Conservation (phyloP, 2,329 filamentous ascomycete genomes). For the Colletotrichum sp. region DNA sequence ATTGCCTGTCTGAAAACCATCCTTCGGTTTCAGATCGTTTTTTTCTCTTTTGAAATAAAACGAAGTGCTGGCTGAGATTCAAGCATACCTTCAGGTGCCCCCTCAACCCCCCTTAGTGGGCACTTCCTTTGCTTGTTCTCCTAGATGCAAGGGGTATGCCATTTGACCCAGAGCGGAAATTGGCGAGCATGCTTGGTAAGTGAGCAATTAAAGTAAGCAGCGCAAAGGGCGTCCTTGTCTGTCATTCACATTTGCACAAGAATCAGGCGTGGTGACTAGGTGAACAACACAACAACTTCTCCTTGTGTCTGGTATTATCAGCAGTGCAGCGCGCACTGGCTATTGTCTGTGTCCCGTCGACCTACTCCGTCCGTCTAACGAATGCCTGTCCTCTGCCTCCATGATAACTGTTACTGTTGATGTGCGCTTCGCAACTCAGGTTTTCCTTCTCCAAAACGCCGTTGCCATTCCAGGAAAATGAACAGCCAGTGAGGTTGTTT, state of each 20-base stretch:
- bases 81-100: not conserved
- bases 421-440: not conserved
- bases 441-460: constrained; percentile 21
- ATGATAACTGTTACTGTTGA: not conserved
- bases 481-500: not conserved
- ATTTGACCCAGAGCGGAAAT: not conserved
- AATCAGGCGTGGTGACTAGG: not conserved
- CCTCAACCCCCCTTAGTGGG: not conserved
- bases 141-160: not conserved
- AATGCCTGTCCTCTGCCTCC: not conserved
- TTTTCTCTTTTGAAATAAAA: not conserved
- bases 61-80: not conserved
- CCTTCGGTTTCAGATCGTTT: not conserved
- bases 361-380: not conserved
- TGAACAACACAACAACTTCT: not conserved
- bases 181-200: not conserved
- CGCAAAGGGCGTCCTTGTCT: not conserved
- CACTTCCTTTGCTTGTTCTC: not conserved
- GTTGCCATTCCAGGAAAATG: not conserved
- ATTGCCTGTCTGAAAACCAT: not conserved
- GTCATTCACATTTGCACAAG: not conserved
- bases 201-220: not conserved
- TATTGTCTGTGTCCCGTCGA: not conserved
- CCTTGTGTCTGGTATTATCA: not conserved
- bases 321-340: not conserved